Evolutionary conservation across 2,329 filamentous ascomycete genomes (phyloP), one percentile per base, ranked within the genome.

Genomic region (Seiridium unicorne): DNA sequence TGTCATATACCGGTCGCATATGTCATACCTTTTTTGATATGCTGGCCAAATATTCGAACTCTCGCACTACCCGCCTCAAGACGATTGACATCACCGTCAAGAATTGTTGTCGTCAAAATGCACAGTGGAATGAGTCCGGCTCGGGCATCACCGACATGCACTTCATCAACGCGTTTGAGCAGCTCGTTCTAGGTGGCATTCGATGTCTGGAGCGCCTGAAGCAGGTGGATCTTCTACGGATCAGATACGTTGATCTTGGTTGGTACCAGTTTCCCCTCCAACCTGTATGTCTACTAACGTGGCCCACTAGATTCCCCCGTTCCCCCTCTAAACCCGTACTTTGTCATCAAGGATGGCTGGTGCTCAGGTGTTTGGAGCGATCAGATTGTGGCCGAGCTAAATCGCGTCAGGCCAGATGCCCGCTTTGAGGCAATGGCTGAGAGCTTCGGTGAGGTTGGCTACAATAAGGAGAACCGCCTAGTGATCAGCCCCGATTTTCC

Each of bases 331-430:
- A 92, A 92, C 66, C 90, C 90, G 0, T 91, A 88, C 68, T 93
- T 92, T 70, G 77, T 89, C 59, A 75, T 92, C 47, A 77, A 81
- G 40, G 78, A 86, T 51, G 83, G 83, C 44, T 75, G 79, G 67
- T 89, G 87, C 66, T 87, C 84, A 1, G 90, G 90, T 4, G 82
- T 93, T 2, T 93, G 89, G 90, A 92, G 86, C 69, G 84, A 89
- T 7, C 72, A 77, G 6, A 91, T 92, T 51, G 75, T 92, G 8
- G 76, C 82, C 32, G 81, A 85, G 60, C 80, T 93, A 57, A 78
- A 80, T 38, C 77, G 79, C 44, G 81, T 84, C 10, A 82, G 89
- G 5, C 88, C 89, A 0, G 72, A 77, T 1, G 82, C 82, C 3
- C 74, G 77, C 1, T 92, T 88, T 66, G 77, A 84, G 48, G 84